Base-by-base conservation (phyloP, 2,329 filamentous ascomycete genomes). In the Sporothrix luriei region DNA sequence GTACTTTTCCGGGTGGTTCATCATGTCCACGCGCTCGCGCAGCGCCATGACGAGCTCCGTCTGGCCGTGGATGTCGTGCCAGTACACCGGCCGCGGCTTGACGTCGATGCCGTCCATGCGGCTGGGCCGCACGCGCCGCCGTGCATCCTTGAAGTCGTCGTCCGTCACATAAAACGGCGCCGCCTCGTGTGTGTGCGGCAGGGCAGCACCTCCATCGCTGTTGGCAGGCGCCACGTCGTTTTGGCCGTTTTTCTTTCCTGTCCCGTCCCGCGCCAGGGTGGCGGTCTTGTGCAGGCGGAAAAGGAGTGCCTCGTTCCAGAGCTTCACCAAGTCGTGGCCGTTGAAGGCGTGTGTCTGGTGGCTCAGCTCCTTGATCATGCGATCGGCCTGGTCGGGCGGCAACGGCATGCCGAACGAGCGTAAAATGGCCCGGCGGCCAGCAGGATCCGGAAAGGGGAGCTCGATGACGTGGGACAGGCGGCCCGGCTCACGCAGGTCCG, bases 91-190 rank as follows among this genome's bases (percentile, higher is more conserved):
- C 0, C 93, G 94, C 10, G 92, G 94, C 76, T 96, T 92, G 61
- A 97, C 84, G 76, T 95, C 92, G 69, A 97, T 89, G 76, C 96
- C 93, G 73, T 92, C 89, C 87, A 98, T 94, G 3, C 93, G 92
- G 0, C 91, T 93, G 1, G 94, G 93, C 13, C 87, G 85, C n/a
- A 93, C 88, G 69, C 86, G 81, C 49, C 86, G 83, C 48, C 94
- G 83, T 0, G 93, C 92, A 51, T 83, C 78, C 46, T 88, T 83
- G 66, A 93, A 84, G 75, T 93, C 89, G 11, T 84, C 74, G 66
- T 75, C 75, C 0, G 74, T 74, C 9, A 82, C 72, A 68, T 78
- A 80, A 40, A 68, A 49, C 6, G 24, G 59, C 19, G 38, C 10
- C 14, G 16, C 11, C n/a, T 11, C n/a, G 5, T 26, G 40, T 29